Evolutionary conservation across 106 monocot species (phyloP).

Genomic region (Dactylorhiza incarnata): DNA sequence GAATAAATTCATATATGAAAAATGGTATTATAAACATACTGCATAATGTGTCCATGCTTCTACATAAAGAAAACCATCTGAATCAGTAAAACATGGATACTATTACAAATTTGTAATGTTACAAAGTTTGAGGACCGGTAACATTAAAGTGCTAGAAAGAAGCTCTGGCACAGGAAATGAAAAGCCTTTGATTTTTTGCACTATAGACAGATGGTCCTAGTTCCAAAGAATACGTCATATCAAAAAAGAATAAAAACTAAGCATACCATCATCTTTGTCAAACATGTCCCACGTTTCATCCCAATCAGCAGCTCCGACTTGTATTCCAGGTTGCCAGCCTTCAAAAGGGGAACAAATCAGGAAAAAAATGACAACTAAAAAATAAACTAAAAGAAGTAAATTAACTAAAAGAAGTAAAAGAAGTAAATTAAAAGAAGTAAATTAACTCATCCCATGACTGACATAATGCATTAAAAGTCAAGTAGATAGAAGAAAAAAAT

Average conservation of each 20-base stretch:
- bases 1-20: not conserved
- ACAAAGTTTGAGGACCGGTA: not conserved
- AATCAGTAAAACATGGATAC: too few species aligned
- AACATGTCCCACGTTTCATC: slow-evolving; percentile 99
- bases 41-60: too few species aligned
- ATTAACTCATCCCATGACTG: not conserved
- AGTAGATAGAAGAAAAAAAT: not conserved
- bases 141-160: not conserved
- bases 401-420: not conserved
- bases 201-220: not conserved
- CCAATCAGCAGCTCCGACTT: slow-evolving; percentile 80
- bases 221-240: not conserved
- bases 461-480: not conserved
- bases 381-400: not conserved
- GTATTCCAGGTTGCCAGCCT: slow-evolving; percentile 94
- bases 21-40: not conserved
- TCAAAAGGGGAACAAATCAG: not conserved
- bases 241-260: not conserved
- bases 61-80: too few species aligned
- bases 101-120: too few species aligned
- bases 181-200: not conserved
- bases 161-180: not conserved
- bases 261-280: slow-evolving; percentile 81
- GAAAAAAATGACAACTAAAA: not conserved
- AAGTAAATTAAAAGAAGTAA: not conserved